Evolutionary conservation across 2,329 filamentous ascomycete genomes (phyloP), one percentile per base, ranked within the genome.

Genomic region (Didymella arachidicola): DNA sequence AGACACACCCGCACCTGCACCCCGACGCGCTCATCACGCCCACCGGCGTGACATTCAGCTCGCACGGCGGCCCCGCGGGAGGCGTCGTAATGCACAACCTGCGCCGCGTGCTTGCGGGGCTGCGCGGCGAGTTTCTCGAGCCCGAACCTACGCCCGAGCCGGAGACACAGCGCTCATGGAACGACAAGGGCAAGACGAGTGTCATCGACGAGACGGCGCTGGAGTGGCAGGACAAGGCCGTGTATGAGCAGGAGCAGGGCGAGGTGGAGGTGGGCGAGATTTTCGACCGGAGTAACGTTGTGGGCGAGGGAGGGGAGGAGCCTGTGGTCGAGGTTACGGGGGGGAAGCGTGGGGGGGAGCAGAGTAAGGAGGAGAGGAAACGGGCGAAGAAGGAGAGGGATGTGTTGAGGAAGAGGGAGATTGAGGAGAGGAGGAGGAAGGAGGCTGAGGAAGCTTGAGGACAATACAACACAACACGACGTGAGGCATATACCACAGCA

Each of bases 351-450:
- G 68, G 66, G 54, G 60, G 43, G 14, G 58, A 73, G 46, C 62
- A 79, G 47, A 81, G 84, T 61, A 83, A 83, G 71, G 83, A 83
- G 62, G 81, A 82, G 53, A 78, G 83, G 61, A 86, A 83, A 74
- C 78, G 78, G 63, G 79, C 78, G 59, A 87, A 87, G 80, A 86
- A 84, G 72, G 80, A 82, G 68, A 79, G 81, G 67, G 77, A 78
- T 56, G 75, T 79, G 66, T 79, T 79, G 48, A 75, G 82, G 70
- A 77, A 75, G 69, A 66, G 63, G 38, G 70, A 22, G 22, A 22
- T 22, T 2, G 22, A 22, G 22, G 22, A 22, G 22, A 22, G 22
- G 66, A 79, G 79, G 48, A 75, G 82, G 70, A 77, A 75, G 69
- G 66, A 63, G 38, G 70, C 79, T 41, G 1, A 32, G 52, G 39